Evolutionary conservation across 805 yeast genomes (phyloP).

Genomic region (Saccharomycopsis fermentans): DNA sequence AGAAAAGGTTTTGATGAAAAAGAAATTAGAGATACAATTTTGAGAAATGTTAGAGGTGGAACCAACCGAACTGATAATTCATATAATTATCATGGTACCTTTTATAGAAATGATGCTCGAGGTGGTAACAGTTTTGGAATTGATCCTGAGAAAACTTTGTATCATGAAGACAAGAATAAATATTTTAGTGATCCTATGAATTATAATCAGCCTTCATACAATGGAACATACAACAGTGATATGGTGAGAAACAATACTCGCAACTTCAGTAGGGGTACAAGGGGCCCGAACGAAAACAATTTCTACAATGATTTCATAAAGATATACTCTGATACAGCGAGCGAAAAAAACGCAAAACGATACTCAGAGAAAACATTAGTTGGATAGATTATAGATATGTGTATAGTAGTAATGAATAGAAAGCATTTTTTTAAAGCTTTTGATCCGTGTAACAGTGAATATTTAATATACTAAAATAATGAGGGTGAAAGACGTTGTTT

Average conservation of each 20-base stretch:
- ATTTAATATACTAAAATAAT: too few relatives aligned
- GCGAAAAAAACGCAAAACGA: background rate
- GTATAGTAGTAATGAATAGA: too few relatives aligned
- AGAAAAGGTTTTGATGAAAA: constrained; percentile 1
- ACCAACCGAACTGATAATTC: background rate
- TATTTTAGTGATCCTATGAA: background rate
- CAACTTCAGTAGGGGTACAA: background rate
- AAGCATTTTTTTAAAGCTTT: too few relatives aligned
- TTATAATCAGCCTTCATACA: background rate
- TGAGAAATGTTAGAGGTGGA: background rate
- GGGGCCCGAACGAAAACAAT: background rate
- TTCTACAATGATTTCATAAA: background rate
- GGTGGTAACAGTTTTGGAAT: background rate
- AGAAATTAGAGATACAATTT: background rate
- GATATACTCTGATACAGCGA: background rate
- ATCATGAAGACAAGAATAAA: background rate
- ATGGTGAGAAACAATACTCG: background rate
- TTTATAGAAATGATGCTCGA: background rate
- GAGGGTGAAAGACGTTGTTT: too few relatives aligned
- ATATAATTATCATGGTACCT: background rate
- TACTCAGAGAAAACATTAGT: background rate
- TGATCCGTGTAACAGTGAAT: too few relatives aligned
- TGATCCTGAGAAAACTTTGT: background rate
- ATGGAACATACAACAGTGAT: background rate
- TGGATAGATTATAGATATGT: background rate